phyloP scores from a whole-genome alignment of 179 eudicot species.

The Dionaea muscipula region DNA sequence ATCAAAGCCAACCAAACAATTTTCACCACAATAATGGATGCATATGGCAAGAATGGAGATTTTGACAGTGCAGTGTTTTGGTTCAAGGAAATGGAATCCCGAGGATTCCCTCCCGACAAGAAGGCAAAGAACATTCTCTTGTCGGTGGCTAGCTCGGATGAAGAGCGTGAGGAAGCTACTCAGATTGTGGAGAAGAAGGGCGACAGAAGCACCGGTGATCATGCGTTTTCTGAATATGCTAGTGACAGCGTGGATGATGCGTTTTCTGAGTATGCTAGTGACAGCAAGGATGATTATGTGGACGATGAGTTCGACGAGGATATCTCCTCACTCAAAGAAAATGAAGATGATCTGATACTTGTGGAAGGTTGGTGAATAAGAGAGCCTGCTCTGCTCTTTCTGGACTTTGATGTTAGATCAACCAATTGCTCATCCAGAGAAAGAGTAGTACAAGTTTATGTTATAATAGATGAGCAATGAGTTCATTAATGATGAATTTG shows the following conservation, averaged over 20 bases:
- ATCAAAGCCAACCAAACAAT: constrained; percentile 65
- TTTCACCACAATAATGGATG: constrained; percentile 86
- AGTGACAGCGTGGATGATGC: neutral
- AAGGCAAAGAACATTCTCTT: constrained; percentile 82
- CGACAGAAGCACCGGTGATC: too few relatives aligned
- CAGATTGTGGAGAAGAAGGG: constrained; percentile 27
- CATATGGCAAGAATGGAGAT: constrained; percentile 67
- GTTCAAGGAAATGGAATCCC: constrained; percentile 79
- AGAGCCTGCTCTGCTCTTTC: neutral
- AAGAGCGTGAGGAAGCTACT: constrained; percentile 63
- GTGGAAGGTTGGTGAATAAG: constrained; percentile 4
- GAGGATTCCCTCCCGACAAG: constrained; percentile 66
- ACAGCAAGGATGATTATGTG: constrained; percentile 11
- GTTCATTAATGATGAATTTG: too few relatives aligned
- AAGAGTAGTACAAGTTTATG: too few relatives aligned
- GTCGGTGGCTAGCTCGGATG: constrained; percentile 59
- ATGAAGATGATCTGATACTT: constrained; percentile 2
- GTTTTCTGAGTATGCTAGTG: constrained; percentile 9
- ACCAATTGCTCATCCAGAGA: neutral
- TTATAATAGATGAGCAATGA: too few relatives aligned
- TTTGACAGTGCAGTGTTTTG: constrained; percentile 69
- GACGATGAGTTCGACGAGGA: constrained; percentile 12
- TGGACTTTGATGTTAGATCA: neutral
- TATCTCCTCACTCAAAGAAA: neutral
- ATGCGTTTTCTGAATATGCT: neutral